These are phyloP conservation scores for Leishmania major DNA, from an alignment of 208 protist genomes.

Conservation along the genomic window DNA sequence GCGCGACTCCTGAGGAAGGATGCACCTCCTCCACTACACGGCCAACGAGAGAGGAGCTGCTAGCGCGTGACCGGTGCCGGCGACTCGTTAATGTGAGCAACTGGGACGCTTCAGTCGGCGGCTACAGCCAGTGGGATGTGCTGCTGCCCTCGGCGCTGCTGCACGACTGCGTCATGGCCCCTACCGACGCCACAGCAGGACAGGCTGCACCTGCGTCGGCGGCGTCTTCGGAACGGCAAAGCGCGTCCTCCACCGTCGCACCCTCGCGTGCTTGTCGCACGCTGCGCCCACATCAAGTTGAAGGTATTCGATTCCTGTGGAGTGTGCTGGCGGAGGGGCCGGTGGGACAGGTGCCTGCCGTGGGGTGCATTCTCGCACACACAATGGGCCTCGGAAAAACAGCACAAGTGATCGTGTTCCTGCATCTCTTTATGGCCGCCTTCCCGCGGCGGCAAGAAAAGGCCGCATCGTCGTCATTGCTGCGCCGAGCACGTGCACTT, in stretches of 20 bases:
- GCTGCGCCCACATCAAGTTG: constrained; percentile 74
- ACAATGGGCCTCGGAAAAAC: constrained; percentile 92
- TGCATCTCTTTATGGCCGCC: constrained; percentile 65
- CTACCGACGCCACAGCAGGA: neutral
- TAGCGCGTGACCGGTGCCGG: constrained; percentile 41
- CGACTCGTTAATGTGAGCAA: constrained; percentile 55
- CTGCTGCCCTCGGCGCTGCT: constrained; percentile 67
- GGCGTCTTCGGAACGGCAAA: neutral
- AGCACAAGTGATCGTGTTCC: constrained; percentile 80
- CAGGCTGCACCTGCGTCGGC: neutral
- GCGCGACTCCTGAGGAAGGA: neutral
- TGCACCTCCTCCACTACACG: neutral
- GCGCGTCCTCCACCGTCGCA: neutral
- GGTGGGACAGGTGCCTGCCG: constrained; percentile 70
- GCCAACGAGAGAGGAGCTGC: constrained; percentile 3
- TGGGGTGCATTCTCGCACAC: constrained; percentile 85
- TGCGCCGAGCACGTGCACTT: constrained; percentile 43
- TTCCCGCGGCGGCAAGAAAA: constrained; percentile 10
- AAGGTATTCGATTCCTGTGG: constrained; percentile 89
- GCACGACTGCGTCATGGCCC: constrained; percentile 12
- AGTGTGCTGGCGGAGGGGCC: constrained; percentile 73
- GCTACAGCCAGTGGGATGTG: constrained; percentile 42
- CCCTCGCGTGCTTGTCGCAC: neutral
- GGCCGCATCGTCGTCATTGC: neutral
- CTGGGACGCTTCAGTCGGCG: constrained; percentile 37